These are phyloP conservation scores for Paramecium biaurelia DNA, from an alignment of 73 alveolate species.

Conservation along the genomic window DNA sequence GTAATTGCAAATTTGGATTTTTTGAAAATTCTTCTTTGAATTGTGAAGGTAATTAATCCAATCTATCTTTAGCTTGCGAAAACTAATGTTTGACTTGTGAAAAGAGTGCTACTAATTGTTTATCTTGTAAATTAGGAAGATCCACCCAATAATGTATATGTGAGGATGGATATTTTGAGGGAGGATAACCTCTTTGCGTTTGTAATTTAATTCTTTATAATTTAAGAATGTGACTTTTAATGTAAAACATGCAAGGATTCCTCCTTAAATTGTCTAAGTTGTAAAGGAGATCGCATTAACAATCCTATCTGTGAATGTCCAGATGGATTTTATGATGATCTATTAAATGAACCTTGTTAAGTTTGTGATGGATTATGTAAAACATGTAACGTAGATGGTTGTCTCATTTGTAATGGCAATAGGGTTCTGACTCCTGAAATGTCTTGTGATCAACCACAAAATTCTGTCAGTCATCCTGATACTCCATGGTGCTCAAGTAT, in stretches of 20 bases:
- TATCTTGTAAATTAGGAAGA: background rate
- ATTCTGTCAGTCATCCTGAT: background rate
- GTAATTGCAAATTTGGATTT: background rate
- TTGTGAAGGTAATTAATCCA: background rate
- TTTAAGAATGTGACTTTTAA: background rate
- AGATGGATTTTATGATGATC: background rate
- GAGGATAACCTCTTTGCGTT: background rate
- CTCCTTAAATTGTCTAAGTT: background rate
- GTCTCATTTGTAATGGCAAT: background rate
- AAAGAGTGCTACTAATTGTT: background rate
- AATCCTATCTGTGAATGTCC: background rate
- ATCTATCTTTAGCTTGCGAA: background rate
- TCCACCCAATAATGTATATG: background rate
- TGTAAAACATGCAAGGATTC: background rate
- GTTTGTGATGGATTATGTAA: background rate
- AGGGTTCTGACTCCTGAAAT: background rate
- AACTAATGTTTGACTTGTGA: background rate
- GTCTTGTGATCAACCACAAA: background rate
- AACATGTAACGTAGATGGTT: background rate
- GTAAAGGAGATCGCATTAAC: background rate
- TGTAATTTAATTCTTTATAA: background rate
- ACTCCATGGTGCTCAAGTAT: background rate
- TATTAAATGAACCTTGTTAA: background rate
- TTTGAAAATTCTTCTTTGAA: background rate
- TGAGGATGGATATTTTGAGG: background rate